Evolutionary conservation across 305 asterid species (phyloP).

Genomic region (Salvia sclarea): DNA sequence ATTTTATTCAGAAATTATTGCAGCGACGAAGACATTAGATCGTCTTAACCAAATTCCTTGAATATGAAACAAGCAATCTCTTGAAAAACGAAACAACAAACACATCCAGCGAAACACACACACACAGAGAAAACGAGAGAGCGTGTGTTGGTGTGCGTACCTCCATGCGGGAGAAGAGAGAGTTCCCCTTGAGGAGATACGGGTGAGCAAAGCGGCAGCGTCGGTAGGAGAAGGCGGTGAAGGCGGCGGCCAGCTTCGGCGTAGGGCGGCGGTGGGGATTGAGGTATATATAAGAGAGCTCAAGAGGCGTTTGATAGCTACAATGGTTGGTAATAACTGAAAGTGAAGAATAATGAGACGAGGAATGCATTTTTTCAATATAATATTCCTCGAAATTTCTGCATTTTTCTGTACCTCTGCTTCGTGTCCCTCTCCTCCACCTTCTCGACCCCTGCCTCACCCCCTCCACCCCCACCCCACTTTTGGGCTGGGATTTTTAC

Average conservation of each 20-base stretch:
- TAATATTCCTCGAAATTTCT: conserved; percentile 23
- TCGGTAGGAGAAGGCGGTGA: conserved; percentile 39
- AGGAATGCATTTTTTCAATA: conserved; percentile 37
- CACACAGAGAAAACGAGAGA: background rate
- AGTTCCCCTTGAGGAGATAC: conserved; percentile 51
- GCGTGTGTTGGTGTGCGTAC: conserved; percentile 33
- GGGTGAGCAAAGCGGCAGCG: conserved; percentile 35
- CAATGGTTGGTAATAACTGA: conserved; percentile 44
- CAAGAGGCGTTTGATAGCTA: conserved; percentile 57
- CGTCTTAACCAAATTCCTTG: background rate
- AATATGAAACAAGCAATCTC: conserved; percentile 1
- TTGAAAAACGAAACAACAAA: background rate
- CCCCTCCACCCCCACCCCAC: background rate
- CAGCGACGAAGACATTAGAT: background rate
- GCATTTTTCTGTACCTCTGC: conserved; percentile 33
- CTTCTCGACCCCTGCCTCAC: background rate
- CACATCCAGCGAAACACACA: background rate
- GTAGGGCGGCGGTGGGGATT: conserved; percentile 37
- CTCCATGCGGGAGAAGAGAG: conserved; percentile 81
- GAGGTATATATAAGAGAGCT: conserved; percentile 25
- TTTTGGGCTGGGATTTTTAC: background rate
- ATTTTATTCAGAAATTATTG: background rate
- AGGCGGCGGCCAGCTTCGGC: conserved; percentile 30
- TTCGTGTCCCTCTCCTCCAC: conserved; percentile 31
- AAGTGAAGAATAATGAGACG: conserved; percentile 33